phyloP scores from a whole-genome alignment of 1,284 basidiomycete genomes.

The Entoloma clypeatum region DNA sequence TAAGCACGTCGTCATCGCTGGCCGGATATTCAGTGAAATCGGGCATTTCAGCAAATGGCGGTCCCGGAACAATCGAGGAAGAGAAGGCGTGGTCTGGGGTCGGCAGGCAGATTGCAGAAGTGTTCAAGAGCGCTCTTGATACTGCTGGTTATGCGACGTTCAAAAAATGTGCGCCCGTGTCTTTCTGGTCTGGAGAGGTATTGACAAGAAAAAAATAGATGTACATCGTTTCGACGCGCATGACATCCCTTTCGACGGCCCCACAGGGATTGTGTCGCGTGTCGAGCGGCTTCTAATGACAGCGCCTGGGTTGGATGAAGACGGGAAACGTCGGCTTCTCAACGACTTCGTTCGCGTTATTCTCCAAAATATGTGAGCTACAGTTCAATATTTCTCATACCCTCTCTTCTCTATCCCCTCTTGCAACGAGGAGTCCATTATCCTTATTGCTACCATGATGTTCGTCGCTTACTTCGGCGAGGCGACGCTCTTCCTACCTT shows the following conservation, averaged over 20 bases:
- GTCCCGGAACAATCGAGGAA: constrained; percentile 20
- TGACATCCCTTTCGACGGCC: constrained; percentile 69
- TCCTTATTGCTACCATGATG: background rate
- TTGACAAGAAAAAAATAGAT: too few species aligned
- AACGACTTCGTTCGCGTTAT: constrained; percentile 63
- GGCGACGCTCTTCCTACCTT: too few species aligned
- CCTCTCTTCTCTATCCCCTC: background rate
- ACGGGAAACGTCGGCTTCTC: constrained; percentile 51
- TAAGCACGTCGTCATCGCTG: constrained; percentile 20
- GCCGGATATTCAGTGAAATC: constrained; percentile 27
- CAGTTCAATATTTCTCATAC: background rate
- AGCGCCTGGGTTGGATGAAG: constrained; percentile 43
- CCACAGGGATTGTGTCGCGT: constrained; percentile 57
- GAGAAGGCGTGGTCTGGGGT: constrained; percentile 34
- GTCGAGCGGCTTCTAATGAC: constrained; percentile 57
- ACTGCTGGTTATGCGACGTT: constrained; percentile 60
- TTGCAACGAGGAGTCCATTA: background rate
- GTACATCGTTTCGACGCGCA: constrained; percentile 69
- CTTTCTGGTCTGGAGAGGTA: too few species aligned
- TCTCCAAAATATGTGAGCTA: constrained; percentile 48
- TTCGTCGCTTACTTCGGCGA: too few species aligned
- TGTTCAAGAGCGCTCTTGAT: constrained; percentile 59
- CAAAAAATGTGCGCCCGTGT: constrained; percentile 62
- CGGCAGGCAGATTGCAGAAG: constrained; percentile 57
- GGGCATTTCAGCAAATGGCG: constrained; percentile 21